Conservation (phyloP, 1,139 yeast genomes). For the Scheffersomyces illinoinensis region DNA sequence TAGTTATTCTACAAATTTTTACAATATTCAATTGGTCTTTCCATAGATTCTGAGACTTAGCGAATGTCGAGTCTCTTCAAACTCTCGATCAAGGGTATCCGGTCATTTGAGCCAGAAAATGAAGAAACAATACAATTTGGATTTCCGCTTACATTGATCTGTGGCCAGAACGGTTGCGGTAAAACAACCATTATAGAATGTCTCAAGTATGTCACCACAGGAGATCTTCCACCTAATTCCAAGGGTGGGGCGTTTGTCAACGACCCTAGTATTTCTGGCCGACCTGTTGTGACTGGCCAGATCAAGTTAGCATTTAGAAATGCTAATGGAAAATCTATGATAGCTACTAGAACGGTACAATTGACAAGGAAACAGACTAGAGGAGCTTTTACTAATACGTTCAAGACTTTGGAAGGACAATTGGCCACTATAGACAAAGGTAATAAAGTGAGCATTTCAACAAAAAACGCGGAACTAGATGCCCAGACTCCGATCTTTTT, state of each 20-base stretch:
- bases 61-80: slow-evolving; percentile 71
- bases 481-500: slow-evolving; percentile 74
- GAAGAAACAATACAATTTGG: slow-evolving; percentile 90
- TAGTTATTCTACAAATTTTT: not conserved
- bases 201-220: slow-evolving; percentile 90
- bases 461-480: slow-evolving; percentile 86
- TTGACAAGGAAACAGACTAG: slow-evolving; percentile 56
- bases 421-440: slow-evolving; percentile 66
- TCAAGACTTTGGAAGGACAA: slow-evolving; percentile 91
- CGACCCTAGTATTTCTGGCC: slow-evolving; percentile 83
- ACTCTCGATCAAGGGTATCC: slow-evolving; percentile 83
- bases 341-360: slow-evolving; percentile 83
- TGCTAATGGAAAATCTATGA: slow-evolving; percentile 75
- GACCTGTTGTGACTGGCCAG: slow-evolving; percentile 81
- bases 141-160: slow-evolving; percentile 86
- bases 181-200: slow-evolving; percentile 97
- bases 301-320: slow-evolving; percentile 84
- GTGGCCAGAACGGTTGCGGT: slow-evolving; percentile 98
- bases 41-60: not conserved
- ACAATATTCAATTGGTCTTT: not conserved
- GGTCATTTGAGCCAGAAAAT: slow-evolving; percentile 84
- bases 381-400: slow-evolving; percentile 52
- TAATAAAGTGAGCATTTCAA: slow-evolving; percentile 71
- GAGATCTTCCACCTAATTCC: slow-evolving; percentile 92
- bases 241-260: slow-evolving; percentile 96